These are phyloP conservation scores for Firmiana major DNA, from an alignment of 345 rosid genomes.

Conservation along the genomic window DNA sequence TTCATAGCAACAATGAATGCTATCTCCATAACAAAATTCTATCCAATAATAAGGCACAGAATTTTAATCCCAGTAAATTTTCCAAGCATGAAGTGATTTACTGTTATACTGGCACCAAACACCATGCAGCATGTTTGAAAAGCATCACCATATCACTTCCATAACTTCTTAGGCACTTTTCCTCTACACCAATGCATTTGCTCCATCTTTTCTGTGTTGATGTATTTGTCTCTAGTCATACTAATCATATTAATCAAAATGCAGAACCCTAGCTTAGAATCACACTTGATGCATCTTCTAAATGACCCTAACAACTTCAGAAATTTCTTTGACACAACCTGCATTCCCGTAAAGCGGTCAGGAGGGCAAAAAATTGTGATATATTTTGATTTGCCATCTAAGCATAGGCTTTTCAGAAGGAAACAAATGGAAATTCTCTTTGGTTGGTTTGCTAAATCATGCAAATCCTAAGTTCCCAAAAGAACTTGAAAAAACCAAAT, in stretches of 20 bases:
- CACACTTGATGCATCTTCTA: neutral
- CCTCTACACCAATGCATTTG: neutral
- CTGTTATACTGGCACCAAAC: neutral
- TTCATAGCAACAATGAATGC: neutral
- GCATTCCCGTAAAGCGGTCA: neutral
- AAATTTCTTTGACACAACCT: neutral
- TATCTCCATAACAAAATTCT: neutral
- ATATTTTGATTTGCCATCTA: neutral
- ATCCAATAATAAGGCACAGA: neutral
- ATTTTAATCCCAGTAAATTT: neutral
- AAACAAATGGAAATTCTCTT: neutral
- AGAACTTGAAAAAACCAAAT: neutral
- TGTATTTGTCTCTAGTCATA: neutral
- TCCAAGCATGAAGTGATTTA: neutral
- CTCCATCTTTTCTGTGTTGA: neutral
- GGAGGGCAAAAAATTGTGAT: neutral
- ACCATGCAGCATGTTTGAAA: neutral
- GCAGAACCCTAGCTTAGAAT: neutral
- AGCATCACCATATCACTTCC: neutral
- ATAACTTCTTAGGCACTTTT: neutral
- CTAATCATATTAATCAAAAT: conserved; percentile 4
- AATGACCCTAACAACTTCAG: neutral
- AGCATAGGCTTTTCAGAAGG: neutral
- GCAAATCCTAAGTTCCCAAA: neutral
- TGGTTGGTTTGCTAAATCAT: neutral